A percentile compares a stretch with the other conserved stretches of the same genome.
These are phyloP conservation scores for Porphyrellus cyaneotinctus DNA, from an alignment of 768 basidiomycete species.

Conservation along the genomic window DNA sequence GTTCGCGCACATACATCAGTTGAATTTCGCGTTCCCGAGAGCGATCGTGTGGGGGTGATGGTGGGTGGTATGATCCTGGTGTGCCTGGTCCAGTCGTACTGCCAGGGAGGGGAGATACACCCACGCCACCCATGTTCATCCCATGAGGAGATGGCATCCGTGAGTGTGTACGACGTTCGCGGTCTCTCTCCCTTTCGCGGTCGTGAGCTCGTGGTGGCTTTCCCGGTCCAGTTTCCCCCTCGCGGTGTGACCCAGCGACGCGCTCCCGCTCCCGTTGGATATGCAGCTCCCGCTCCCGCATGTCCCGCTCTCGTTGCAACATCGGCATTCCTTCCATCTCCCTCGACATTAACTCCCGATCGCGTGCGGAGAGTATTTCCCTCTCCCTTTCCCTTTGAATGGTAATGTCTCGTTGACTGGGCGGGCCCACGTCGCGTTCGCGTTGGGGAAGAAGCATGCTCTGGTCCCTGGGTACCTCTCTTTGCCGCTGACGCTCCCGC, in stretches of 20 bases:
- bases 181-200: constrained; percentile 31
- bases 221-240: constrained; percentile 23
- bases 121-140: constrained; percentile 5
- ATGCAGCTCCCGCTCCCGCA: constrained; percentile 26
- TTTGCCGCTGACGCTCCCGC: constrained; percentile 20
- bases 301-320: constrained; percentile 24
- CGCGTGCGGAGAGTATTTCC: constrained; percentile 16
- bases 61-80: constrained; percentile 18
- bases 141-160: constrained; percentile 27
- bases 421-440: constrained; percentile 20
- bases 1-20: constrained; percentile 21
- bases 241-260: constrained; percentile 18
- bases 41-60: constrained; percentile 19
- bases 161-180: constrained; percentile 26
- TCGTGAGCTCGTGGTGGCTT: constrained; percentile 24
- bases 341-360: constrained; percentile 20
- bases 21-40: constrained; percentile 24
- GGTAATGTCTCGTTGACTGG: constrained; percentile 19
- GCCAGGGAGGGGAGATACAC: constrained; percentile 6
- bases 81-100: constrained; percentile 18
- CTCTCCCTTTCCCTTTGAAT: constrained; percentile 26
- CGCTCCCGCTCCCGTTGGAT: constrained; percentile 28
- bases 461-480: constrained; percentile 20
- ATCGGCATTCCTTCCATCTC: constrained; percentile 23
- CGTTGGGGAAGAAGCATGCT: constrained; percentile 20